Percentiles rank a stretch among this genome's conserved stretches.
Evolutionary conservation across 176 grass and related monocot species (phyloP).

Genomic region (Aechmea fasciata): DNA sequence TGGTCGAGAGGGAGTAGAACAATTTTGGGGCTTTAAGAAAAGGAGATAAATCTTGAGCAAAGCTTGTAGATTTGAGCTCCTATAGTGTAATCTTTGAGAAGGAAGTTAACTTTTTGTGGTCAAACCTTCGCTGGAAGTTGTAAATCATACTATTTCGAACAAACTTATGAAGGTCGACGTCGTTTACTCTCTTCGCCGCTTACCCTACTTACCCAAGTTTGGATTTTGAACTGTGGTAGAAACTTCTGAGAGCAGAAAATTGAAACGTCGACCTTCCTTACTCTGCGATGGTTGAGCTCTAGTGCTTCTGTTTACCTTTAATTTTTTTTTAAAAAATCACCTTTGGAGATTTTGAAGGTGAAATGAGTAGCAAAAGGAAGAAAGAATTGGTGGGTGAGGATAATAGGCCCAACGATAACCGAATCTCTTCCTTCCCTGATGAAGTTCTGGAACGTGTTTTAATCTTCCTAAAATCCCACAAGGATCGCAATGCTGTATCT

Average conservation of each 20-base stretch:
- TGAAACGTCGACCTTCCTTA: background rate
- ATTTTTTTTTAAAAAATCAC: background rate
- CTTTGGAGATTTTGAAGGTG: background rate
- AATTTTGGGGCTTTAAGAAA: too few species aligned
- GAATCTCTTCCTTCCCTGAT: background rate
- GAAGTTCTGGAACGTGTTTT: conserved; percentile 79
- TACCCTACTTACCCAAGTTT: background rate
- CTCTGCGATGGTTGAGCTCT: background rate
- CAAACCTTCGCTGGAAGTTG: background rate
- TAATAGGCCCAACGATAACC: background rate
- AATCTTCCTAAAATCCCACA: conserved; percentile 52
- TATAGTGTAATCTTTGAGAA: background rate
- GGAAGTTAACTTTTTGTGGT: background rate
- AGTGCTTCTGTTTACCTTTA: background rate
- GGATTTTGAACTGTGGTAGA: background rate
- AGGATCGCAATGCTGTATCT: conserved; percentile 80
- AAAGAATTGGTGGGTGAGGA: conserved; percentile 3
- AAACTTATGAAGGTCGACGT: background rate
- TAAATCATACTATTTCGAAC: background rate
- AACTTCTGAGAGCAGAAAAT: background rate
- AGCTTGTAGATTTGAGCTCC: background rate
- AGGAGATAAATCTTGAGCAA: background rate
- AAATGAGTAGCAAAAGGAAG: background rate
- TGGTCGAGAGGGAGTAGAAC: too few species aligned
- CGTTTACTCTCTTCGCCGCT: background rate